Evolutionary conservation across 306 rosid genomes (phyloP).

Genomic region (Dryas alaskensis): DNA sequence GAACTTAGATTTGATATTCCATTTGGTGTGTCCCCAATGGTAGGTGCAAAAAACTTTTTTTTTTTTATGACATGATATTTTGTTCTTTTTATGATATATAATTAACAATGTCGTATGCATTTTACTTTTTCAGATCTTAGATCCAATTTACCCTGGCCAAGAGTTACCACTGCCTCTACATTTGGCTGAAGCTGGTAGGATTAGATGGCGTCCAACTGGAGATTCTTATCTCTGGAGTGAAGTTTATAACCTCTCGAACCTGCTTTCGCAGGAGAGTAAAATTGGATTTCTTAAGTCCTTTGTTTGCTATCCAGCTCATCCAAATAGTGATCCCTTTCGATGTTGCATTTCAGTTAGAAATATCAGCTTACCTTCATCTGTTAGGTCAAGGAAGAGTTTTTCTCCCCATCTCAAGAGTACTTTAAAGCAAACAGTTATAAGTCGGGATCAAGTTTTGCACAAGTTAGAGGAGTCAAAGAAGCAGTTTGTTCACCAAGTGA

Average conservation of each 20-base stretch:
- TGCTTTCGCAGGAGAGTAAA: conserved; percentile 62
- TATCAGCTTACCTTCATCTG: conserved; percentile 55
- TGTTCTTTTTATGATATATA: not conserved
- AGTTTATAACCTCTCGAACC: conserved; percentile 73
- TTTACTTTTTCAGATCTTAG: conserved; percentile 61
- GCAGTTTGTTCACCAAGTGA: conserved; percentile 64
- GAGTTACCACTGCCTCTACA: conserved; percentile 90
- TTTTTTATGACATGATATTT: not conserved
- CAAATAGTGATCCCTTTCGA: conserved; percentile 81
- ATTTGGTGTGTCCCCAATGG: conserved; percentile 87
- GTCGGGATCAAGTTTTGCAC: conserved; percentile 14
- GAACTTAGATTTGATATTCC: conserved; percentile 98
- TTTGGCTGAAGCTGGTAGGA: conserved; percentile 90
- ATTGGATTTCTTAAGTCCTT: conserved; percentile 73
- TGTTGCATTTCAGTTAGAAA: conserved; percentile 77
- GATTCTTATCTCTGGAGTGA: conserved; percentile 91
- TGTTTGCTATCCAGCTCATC: conserved; percentile 90
- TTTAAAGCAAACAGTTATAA: conserved; percentile 20
- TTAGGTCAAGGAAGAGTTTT: conserved; percentile 37
- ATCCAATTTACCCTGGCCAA: conserved; percentile 84
- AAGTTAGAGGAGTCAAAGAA: conserved; percentile 44
- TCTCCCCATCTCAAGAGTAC: conserved; percentile 21
- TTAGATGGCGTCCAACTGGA: conserved; percentile 93
- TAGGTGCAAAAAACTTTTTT: conserved; percentile 18
- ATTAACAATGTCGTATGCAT: not conserved